Conservation (phyloP, 371 early-diverging fungal species). For the Mycotypha africana region DNA sequence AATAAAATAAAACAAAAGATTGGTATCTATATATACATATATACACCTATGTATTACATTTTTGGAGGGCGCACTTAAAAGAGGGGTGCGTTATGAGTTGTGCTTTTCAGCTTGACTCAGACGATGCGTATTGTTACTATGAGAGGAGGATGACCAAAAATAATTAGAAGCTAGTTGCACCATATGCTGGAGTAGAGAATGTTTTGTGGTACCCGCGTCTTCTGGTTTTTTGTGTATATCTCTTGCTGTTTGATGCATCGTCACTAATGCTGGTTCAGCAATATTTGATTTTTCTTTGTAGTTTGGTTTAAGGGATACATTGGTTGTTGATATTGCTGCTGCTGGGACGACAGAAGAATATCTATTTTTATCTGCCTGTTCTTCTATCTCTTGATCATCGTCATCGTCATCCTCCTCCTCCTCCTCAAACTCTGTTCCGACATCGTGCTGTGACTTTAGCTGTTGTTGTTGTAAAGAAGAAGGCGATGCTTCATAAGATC, state of each 20-base stretch:
- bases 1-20: no score
- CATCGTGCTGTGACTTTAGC: not conserved
- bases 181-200: not conserved
- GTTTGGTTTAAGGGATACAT: not conserved
- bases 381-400: slow-evolving; percentile 6
- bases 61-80: no score
- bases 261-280: slow-evolving; percentile 21
- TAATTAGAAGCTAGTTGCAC: no score
- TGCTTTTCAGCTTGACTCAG: no score
- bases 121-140: no score
- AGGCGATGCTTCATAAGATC: not conserved
- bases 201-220: no score
- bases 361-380: not conserved
- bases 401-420: not conserved
- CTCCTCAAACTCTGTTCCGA: no score
- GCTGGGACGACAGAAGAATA: slow-evolving; percentile 4
- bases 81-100: no score
- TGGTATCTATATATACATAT: no score
- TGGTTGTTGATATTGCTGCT: not conserved
- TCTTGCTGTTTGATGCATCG: slow-evolving; percentile 19
- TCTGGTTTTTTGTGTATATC: slow-evolving; percentile 17
- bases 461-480: not conserved
- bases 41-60: no score
- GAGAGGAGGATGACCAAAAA: no score
- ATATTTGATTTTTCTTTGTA: slow-evolving; percentile 17